A percentile compares a stretch with the other conserved stretches of the same genome.
These are phyloP conservation scores for Puccinia coronata DNA, from an alignment of 1,284 basidiomycete species.

Conservation along the genomic window DNA sequence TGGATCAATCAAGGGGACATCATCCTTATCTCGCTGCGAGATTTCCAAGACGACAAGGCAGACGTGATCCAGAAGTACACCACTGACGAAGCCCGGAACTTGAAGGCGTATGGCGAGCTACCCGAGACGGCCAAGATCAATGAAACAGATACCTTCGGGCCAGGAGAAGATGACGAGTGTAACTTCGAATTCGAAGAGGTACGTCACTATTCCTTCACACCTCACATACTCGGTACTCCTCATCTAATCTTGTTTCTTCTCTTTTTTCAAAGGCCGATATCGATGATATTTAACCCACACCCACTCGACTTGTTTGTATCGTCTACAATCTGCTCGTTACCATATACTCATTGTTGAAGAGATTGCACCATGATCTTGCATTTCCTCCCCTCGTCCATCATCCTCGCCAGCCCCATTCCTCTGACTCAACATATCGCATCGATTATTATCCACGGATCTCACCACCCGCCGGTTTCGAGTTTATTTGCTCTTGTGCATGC, in stretches of 20 bases:
- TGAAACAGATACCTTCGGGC: constrained; percentile 89
- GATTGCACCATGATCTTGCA: too few relatives aligned
- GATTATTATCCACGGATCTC: too few relatives aligned
- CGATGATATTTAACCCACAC: background rate
- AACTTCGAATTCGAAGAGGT: constrained; percentile 53
- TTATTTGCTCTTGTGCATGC: too few relatives aligned
- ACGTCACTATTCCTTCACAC: background rate
- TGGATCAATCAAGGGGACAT: constrained; percentile 99
- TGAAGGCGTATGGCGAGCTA: constrained; percentile 96
- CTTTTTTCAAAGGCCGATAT: background rate
- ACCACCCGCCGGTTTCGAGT: too few relatives aligned
- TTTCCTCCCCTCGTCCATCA: too few relatives aligned
- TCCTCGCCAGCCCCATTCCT: too few relatives aligned
- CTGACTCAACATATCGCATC: too few relatives aligned
- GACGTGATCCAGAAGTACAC: constrained; percentile 99
- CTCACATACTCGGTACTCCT: background rate
- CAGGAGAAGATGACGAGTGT: constrained; percentile 69
- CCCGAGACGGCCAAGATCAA: constrained; percentile 98
- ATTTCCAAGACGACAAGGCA: constrained; percentile 99
- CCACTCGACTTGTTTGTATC: background rate
- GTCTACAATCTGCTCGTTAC: background rate
- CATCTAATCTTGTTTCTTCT: background rate
- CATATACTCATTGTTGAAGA: background rate
- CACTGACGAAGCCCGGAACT: constrained; percentile 85
- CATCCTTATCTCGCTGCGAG: constrained; percentile 90